Conservation (phyloP, 1,139 yeast species). For the Eremothecium sinecaudum region DNA sequence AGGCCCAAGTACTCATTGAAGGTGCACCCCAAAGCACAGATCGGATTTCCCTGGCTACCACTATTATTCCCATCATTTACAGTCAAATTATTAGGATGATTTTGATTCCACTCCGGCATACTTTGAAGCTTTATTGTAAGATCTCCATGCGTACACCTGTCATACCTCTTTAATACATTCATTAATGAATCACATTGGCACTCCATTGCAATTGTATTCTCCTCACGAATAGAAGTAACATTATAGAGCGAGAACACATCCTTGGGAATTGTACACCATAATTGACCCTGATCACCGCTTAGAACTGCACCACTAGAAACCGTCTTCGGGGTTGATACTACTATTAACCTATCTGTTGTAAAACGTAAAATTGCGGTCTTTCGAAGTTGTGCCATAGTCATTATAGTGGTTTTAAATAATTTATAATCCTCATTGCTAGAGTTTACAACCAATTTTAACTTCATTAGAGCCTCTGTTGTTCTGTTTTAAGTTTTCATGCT, state of each 20-base stretch:
- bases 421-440: constrained; percentile 28
- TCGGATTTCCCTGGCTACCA: constrained; percentile 14
- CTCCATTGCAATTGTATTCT: constrained; percentile 28
- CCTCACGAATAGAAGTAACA: constrained; percentile 23
- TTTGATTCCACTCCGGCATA: constrained; percentile 23
- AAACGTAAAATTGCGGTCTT: constrained; percentile 28
- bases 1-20: constrained; percentile 20
- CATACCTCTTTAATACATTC: constrained; percentile 26
- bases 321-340: constrained; percentile 27
- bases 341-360: constrained; percentile 23
- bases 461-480: constrained; percentile 17
- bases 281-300: constrained; percentile 25
- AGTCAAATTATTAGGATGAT: background rate
- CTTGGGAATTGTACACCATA: constrained; percentile 30
- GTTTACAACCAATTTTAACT: constrained; percentile 25
- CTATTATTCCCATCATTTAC: constrained; percentile 7
- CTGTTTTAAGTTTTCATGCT: too few relatives aligned
- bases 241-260: constrained; percentile 26
- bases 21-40: constrained; percentile 24
- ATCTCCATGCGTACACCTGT: constrained; percentile 22
- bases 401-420: constrained; percentile 25
- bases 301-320: constrained; percentile 13
- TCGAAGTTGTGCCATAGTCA: constrained; percentile 28
- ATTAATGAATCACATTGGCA: constrained; percentile 26
- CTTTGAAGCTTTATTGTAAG: constrained; percentile 24